Base-by-base conservation (phyloP, 352 stramenopile species). In the Globisporangium nodosum region DNA sequence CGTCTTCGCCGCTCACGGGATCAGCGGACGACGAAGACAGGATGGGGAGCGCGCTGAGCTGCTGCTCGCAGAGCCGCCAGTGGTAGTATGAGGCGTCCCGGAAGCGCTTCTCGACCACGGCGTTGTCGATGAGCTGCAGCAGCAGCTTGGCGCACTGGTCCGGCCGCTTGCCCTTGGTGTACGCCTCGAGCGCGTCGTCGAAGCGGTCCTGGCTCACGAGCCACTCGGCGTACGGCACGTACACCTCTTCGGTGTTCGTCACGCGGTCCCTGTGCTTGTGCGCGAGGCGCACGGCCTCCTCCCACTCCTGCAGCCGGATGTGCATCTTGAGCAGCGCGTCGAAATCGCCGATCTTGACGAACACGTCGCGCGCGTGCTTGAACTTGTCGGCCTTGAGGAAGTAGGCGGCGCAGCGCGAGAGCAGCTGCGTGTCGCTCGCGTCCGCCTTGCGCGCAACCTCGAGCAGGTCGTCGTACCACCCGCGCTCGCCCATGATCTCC, bases 71-170 rank as follows among this genome's bases (percentile, higher is more conserved):
- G 1, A 98, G 73, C n/a, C 93, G 66, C 83, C 84, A 97, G 69
- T 97, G 87, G 66, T 97, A 98, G 71, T 97, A 96, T 7, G 89
- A 78, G 20, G 93, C 93, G 54, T 98, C 88, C 35, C 90, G 72
- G 63, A 95, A 98, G 18, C 91, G 76, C 16, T 68, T 67, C 65
- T 97, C 91, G 7, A 56, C 65, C 7, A 97, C 86, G 12, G 94
- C 87, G 56, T 96, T 97, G 39, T 88, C 68, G 46, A 96, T 95
- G 3, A 98, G 66, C 65, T 97, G 83, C 37, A 65, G 63, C n/a
- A 98, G 78, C 56, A 98, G 61, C 30, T 70, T 74, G 12, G 75
- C 68, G 68, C 87, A 94, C 49, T 97, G 72, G 54, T 98, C 91
- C 5, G 78, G 81, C 35, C 88, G 71, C 39, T 85, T 78, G 3